Evolutionary conservation across 768 basidiomycete species (phyloP).

Genomic region (Leccinum variicolor): DNA sequence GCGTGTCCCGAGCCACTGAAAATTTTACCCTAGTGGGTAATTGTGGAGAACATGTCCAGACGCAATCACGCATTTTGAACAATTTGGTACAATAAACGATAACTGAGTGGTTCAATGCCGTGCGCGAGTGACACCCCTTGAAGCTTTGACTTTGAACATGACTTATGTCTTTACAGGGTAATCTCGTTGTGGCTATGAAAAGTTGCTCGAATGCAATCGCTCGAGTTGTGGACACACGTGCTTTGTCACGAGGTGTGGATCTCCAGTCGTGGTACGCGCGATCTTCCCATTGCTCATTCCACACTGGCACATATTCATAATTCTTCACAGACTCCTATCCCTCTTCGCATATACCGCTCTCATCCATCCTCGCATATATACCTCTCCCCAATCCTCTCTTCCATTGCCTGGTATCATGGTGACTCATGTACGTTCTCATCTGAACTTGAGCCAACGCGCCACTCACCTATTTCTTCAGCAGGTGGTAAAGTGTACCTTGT

Average conservation of each 20-base stretch:
- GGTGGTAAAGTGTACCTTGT: neutral
- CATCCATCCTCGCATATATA: too few relatives aligned
- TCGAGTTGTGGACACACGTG: conserved; percentile 13
- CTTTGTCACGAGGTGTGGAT: neutral
- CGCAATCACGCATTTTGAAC: conserved; percentile 22
- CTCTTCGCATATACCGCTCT: too few relatives aligned
- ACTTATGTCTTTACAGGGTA: conserved; percentile 22
- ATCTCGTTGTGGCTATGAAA: conserved; percentile 15
- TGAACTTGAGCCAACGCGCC: neutral
- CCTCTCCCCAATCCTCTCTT: neutral
- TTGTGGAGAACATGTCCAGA: conserved; percentile 12
- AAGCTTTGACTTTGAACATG: conserved; percentile 12
- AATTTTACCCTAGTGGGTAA: conserved; percentile 3
- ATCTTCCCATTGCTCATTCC: neutral
- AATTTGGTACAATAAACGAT: conserved; percentile 5
- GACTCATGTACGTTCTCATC: neutral
- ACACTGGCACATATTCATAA: neutral
- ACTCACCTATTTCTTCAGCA: neutral
- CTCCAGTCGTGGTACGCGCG: neutral
- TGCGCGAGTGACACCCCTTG: neutral
- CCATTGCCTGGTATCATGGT: neutral
- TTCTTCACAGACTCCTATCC: too few relatives aligned
- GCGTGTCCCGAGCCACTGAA: conserved; percentile 10
- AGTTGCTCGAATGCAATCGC: conserved; percentile 24
- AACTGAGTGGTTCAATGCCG: conserved; percentile 25